A percentile compares a stretch with the other conserved stretches of the same genome.
Evolutionary conservation across 768 basidiomycete genomes (phyloP).

Genomic region (Tricholoma sp.): DNA sequence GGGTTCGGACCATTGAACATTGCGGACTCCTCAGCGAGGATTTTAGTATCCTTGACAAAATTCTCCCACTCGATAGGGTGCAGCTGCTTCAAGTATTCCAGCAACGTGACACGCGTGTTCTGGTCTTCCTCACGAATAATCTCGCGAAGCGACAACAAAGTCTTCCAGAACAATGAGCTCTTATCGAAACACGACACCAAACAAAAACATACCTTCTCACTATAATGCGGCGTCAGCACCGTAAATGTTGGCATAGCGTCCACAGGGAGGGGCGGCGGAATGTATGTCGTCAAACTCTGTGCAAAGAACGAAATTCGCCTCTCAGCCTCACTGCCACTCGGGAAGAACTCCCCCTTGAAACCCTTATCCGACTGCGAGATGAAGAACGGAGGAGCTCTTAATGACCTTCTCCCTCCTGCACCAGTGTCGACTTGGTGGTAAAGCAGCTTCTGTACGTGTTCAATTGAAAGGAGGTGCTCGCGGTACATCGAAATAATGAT

Average conservation of each 20-base stretch:
- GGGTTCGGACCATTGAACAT: conserved; percentile 77
- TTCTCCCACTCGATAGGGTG: conserved; percentile 99
- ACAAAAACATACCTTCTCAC: conserved; percentile 70
- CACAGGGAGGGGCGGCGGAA: conserved; percentile 90
- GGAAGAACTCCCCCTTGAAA: conserved; percentile 84
- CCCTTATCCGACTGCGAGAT: conserved; percentile 90
- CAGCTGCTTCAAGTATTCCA: conserved; percentile 97
- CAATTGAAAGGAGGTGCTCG: conserved; percentile 96
- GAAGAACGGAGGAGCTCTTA: conserved; percentile 97
- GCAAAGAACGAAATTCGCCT: conserved; percentile 99
- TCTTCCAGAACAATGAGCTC: conserved; percentile 37
- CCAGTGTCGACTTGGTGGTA: conserved; percentile 92
- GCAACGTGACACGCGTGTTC: conserved; percentile 91
- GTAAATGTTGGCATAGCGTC: conserved; percentile 99
- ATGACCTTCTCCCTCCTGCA: conserved; percentile 79
- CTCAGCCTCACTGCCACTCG: conserved; percentile 90
- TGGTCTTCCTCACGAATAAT: conserved; percentile 99
- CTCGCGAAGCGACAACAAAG: conserved; percentile 91
- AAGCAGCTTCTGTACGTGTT: conserved; percentile 95
- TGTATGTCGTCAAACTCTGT: conserved; percentile 91
- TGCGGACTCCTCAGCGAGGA: conserved; percentile 92
- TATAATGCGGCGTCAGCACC: conserved; percentile 96
- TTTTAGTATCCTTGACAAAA: conserved; percentile 99
- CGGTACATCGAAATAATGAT: conserved; percentile 99
- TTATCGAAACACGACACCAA: background rate